phyloP scores from a whole-genome alignment of 495 filamentous ascomycete genomes.

The Xylaria longipes region DNA sequence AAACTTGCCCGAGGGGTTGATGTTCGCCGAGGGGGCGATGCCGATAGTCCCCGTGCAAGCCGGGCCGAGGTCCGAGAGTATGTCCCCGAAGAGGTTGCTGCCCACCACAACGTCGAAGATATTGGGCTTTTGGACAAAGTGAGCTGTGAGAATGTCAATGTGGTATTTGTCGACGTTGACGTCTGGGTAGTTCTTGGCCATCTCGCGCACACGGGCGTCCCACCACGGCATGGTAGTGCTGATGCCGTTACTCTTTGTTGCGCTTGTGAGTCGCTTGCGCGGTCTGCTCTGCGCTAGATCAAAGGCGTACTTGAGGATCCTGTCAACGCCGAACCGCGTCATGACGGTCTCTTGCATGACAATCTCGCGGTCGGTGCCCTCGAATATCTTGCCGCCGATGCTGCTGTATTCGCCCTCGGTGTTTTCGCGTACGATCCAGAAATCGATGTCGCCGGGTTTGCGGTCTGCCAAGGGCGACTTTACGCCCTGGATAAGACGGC shows the following conservation, averaged over 20 bases:
- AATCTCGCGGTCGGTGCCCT: conserved; percentile 73
- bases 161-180: conserved; percentile 76
- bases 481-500: conserved; percentile 54
- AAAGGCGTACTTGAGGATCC: conserved; percentile 76
- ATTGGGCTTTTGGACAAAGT: conserved; percentile 81
- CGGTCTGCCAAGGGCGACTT: conserved; percentile 61
- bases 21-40: conserved; percentile 76
- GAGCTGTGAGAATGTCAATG: conserved; percentile 82
- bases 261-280: conserved; percentile 72
- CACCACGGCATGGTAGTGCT: conserved; percentile 75
- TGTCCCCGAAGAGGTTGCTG: conserved; percentile 85
- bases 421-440: conserved; percentile 85
- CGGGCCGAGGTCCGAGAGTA: conserved; percentile 82
- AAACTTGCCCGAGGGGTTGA: conserved; percentile 66
- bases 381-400: conserved; percentile 43
- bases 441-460: conserved; percentile 74
- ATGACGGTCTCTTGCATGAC: conserved; percentile 67
- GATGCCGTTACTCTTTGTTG: conserved; percentile 86
- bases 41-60: conserved; percentile 88
- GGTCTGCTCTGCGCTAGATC: conserved; percentile 76
- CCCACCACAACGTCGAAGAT: conserved; percentile 83
- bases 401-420: conserved; percentile 84
- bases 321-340: conserved; percentile 81
- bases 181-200: conserved; percentile 74
- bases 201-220: conserved; percentile 73